Base-by-base conservation (phyloP, 495 filamentous ascomycete species). In the Penicillium coprophilum region DNA sequence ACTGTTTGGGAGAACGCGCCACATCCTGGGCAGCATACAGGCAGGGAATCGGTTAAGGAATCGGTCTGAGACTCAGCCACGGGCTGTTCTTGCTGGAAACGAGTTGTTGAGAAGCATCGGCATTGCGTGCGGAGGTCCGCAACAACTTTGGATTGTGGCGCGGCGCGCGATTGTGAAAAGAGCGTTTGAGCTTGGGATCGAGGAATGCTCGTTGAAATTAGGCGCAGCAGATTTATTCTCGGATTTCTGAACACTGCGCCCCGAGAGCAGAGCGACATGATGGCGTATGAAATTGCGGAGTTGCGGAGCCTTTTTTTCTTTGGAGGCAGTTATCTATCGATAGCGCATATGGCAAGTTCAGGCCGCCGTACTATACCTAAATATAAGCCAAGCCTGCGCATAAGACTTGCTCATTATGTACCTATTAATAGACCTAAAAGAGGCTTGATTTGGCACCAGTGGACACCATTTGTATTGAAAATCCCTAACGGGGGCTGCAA, bases 1-100 rank as follows among this genome's bases (percentile, higher is more conserved):
- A 84, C 59, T 0, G 80, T 87, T 64, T 97, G 94, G 46, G 87
- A 81, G 54, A 87, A 82, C 30, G 93, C 95, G 45, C 94, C 94
- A 68, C 94, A 99, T 51, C 94, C 94, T 20, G 88, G 84, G 67
- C 94, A 99, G 61, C 67, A 78, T 6, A 72, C 11, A 2, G 77
- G 75, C 7, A 78, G 55, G 17, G 59, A 21, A 36, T 69, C 56
- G 6, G 58, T 52, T 2, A 63, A 6, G 1, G 59, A 19, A 24
- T 67, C 56, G 2, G 56, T 49, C 0, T 61, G 7, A 2, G 53
- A 30, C 4, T 65, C 56, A 9, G 53, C 7, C 15, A 45, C 1
- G 11, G 55, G 21, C 15, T 63, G 46, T 7, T 48, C 24, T 24
- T 10, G 38, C 27, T 30, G 30, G 4, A 56, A 39, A 7, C 17